phyloP scores from a whole-genome alignment of 2,329 filamentous ascomycete species.

The Talaromyces sp. region DNA sequence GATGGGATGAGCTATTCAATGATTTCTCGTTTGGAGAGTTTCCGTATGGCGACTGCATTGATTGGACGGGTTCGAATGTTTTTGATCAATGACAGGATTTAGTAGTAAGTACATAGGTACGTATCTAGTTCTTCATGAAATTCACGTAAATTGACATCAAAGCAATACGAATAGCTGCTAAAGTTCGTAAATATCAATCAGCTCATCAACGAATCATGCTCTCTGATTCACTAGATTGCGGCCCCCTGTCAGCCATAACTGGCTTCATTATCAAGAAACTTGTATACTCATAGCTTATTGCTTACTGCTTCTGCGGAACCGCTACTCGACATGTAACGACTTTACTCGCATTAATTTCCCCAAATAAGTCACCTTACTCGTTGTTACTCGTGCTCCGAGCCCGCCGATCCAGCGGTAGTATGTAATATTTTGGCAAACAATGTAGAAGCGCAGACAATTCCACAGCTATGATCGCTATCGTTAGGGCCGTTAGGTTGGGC shows the following conservation, averaged over 20 bases:
- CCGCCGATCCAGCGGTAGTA: no score
- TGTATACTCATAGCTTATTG: background rate
- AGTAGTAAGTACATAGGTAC: no score
- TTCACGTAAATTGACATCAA: no score
- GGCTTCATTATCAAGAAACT: background rate
- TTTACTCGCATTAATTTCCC: background rate
- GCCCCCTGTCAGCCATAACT: background rate
- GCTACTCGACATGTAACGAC: background rate
- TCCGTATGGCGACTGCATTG: background rate
- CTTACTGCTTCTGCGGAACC: background rate
- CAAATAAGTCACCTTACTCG: background rate
- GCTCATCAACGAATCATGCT: background rate
- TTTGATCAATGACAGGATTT: background rate
- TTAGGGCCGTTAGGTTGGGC: background rate
- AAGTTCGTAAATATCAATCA: no score
- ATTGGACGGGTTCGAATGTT: background rate
- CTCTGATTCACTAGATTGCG: background rate
- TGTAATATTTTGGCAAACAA: background rate
- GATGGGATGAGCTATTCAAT: slow-evolving; percentile 8
- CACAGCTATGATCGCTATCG: background rate
- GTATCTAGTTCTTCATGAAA: no score
- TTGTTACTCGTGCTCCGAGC: no score
- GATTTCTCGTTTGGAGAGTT: slow-evolving; percentile 4
- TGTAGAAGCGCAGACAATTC: background rate
- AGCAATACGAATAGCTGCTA: no score